Evolutionary conservation across 2,329 filamentous ascomycete species (phyloP).

Genomic region (Talaromyces sp.): DNA sequence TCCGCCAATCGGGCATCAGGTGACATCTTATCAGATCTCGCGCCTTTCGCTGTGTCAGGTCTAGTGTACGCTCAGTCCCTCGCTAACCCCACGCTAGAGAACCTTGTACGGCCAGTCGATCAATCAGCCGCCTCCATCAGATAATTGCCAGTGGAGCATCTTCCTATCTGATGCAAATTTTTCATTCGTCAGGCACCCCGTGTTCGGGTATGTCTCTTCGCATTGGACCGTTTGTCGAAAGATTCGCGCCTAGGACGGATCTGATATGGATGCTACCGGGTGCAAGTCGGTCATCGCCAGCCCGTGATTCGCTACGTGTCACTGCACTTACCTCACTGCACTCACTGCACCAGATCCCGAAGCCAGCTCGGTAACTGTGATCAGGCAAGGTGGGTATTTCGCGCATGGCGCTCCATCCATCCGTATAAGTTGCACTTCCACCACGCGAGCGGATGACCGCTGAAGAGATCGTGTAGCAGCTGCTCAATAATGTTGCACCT

Average conservation of each 20-base stretch:
- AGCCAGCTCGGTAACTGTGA: background rate
- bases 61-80: background rate
- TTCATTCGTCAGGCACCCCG: background rate
- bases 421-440: background rate
- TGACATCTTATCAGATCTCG: constrained; percentile 11
- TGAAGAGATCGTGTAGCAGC: background rate
- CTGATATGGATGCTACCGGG: background rate
- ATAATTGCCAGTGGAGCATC: background rate
- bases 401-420: background rate
- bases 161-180: constrained; percentile 11
- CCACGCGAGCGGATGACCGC: background rate
- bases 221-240: background rate
- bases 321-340: too few species aligned
- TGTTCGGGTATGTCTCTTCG: background rate
- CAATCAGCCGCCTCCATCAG: background rate
- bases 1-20: background rate
- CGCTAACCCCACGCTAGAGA: background rate
- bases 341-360: background rate
- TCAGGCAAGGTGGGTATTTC: background rate
- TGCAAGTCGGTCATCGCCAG: background rate
- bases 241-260: background rate
- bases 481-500: constrained; percentile 1
- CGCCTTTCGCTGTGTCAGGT: background rate
- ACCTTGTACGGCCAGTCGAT: background rate
- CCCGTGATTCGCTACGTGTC: background rate